Evolutionary conservation across 176 grass and related monocot species (phyloP).

Genomic region (Chloris gayana): DNA sequence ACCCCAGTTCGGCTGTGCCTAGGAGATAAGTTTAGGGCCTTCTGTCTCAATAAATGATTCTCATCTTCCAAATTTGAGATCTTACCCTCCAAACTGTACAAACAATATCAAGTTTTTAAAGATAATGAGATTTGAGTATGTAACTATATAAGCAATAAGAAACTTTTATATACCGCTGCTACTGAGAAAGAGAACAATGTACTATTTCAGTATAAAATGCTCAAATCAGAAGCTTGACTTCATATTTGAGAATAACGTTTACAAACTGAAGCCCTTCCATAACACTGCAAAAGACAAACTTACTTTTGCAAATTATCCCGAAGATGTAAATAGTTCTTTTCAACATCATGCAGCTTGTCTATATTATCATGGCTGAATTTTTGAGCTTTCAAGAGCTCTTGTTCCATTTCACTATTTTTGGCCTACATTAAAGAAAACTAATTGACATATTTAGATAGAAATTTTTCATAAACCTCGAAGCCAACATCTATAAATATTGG

Average conservation of each 20-base stretch:
- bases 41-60: constrained; percentile 90
- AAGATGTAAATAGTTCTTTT: constrained; percentile 71
- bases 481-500: not conserved
- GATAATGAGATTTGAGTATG: not conserved
- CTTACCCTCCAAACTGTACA: constrained; percentile 79
- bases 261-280: constrained; percentile 1
- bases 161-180: not conserved
- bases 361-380: constrained; percentile 65
- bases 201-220: not conserved
- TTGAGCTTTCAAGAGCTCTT: constrained; percentile 65
- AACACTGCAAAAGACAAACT: constrained; percentile 12
- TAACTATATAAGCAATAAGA: constrained; percentile 12
- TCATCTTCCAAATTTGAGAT: constrained; percentile 86
- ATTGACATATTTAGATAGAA: constrained; percentile 19
- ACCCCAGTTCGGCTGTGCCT: constrained; percentile 57
- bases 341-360: constrained; percentile 72
- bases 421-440: constrained; percentile 44
- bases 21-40: constrained; percentile 74
- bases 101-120: constrained; percentile 29
- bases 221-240: not conserved
- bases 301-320: constrained; percentile 76
- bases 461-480: constrained; percentile 10
- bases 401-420: constrained; percentile 64
- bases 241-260: not conserved
- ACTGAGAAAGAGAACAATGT: constrained; percentile 1